Percentiles rank a stretch among this genome's conserved stretches.
Conservation (phyloP, 257 asterid genomes). For the Gardenia jasminoides region DNA sequence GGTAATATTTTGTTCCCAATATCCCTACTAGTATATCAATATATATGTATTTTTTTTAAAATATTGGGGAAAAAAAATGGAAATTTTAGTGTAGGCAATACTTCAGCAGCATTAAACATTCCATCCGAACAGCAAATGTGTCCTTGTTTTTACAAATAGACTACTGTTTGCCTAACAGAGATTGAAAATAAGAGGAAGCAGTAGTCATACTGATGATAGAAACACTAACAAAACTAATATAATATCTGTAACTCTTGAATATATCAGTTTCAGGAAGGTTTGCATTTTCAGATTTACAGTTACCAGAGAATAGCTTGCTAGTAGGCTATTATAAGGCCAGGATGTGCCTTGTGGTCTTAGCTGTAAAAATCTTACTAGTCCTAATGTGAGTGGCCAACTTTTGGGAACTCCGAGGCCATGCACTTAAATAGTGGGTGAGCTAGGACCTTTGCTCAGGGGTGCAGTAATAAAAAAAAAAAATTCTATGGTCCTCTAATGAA, state of each 20-base stretch:
- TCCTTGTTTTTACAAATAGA: neutral
- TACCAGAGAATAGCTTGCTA: neutral
- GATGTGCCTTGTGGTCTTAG: neutral
- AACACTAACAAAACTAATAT: neutral
- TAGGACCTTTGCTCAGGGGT: too few species aligned
- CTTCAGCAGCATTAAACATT: neutral
- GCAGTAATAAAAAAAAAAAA: too few species aligned
- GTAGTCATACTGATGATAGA: neutral
- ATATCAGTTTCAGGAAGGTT: too few species aligned
- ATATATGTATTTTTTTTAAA: too few species aligned
- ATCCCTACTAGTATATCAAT: neutral
- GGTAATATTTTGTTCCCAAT: too few species aligned
- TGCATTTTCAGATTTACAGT: too few species aligned
- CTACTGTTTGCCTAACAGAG: too few species aligned
- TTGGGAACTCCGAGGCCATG: neutral
- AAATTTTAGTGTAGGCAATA: neutral
- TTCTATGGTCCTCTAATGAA: too few species aligned
- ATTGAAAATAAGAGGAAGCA: neutral
- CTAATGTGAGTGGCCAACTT: neutral
- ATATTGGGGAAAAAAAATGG: neutral
- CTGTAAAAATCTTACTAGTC: neutral
- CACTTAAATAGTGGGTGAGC: too few species aligned
- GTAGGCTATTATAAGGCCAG: neutral
- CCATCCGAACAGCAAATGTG: neutral
- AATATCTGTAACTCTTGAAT: too few species aligned